phyloP scores from a whole-genome alignment of 2,329 filamentous ascomycete species.

The Arthrinium puccinioides region DNA sequence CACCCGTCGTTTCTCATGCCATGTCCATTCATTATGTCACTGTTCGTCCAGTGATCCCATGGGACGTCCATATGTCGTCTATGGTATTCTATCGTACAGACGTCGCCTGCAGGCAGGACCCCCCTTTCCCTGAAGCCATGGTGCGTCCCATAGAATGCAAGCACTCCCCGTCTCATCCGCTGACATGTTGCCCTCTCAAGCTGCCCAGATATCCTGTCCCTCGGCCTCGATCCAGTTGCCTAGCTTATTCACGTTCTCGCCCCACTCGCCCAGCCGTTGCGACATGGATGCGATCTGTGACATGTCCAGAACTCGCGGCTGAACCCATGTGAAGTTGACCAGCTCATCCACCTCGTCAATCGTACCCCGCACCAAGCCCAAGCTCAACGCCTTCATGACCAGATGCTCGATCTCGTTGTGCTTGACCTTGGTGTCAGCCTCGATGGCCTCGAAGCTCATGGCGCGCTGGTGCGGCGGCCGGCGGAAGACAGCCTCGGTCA shows the following conservation, averaged over 20 bases:
- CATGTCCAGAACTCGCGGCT: conserved; percentile 95
- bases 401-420: conserved; percentile 93
- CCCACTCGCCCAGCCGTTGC: conserved; percentile 83
- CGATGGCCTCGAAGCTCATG: conserved; percentile 86
- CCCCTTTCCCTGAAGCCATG: too few species aligned
- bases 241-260: conserved; percentile 88
- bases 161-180: too few species aligned
- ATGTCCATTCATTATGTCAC: too few species aligned
- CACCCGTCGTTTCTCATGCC: too few species aligned
- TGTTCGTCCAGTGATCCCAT: too few species aligned
- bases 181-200: too few species aligned
- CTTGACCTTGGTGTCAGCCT: conserved; percentile 85
- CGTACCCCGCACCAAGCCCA: conserved; percentile 81
- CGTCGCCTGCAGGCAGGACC: too few species aligned
- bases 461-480: conserved; percentile 91
- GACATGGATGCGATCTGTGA: conserved; percentile 92
- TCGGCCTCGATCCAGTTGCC: conserved; percentile 95
- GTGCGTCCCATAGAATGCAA: too few species aligned
- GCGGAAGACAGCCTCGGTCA: conserved; percentile 94
- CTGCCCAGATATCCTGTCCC: conserved; percentile 93
- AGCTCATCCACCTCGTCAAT: conserved; percentile 96
- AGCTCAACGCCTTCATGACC: conserved; percentile 96
- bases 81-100: too few species aligned
- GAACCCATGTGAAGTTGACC: conserved; percentile 96
- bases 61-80: too few species aligned